phyloP scores from a whole-genome alignment of 108 stramenopile genomes.

The Cyclostephanos tholiformis region DNA sequence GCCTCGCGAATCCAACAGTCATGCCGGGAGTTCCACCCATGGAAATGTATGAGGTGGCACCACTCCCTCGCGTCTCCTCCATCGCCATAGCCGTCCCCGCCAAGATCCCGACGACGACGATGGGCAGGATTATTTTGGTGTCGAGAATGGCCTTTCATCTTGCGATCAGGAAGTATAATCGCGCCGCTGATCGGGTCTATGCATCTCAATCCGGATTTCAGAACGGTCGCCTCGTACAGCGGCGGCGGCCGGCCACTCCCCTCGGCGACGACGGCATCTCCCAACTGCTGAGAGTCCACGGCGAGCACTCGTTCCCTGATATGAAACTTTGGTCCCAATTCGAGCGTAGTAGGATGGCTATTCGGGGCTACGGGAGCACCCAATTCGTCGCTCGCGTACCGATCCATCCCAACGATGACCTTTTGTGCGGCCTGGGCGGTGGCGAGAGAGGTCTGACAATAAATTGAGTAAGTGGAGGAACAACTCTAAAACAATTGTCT shows the following conservation, averaged over 20 bases:
- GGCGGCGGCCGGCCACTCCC: slow-evolving; percentile 12
- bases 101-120: neutral
- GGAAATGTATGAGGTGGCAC: slow-evolving; percentile 55
- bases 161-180: slow-evolving; percentile 32
- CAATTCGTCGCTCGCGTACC: too few species aligned
- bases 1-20: slow-evolving; percentile 49
- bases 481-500: too few species aligned
- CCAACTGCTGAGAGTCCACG: slow-evolving; percentile 19
- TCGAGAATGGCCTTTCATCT: slow-evolving; percentile 32
- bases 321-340: slow-evolving; percentile 43
- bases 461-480: too few species aligned
- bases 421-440: too few species aligned
- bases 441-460: too few species aligned
- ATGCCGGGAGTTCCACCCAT: slow-evolving; percentile 57
- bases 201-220: slow-evolving; percentile 32
- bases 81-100: neutral
- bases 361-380: too few species aligned
- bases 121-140: slow-evolving; percentile 5
- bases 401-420: too few species aligned
- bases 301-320: slow-evolving; percentile 37
- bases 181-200: slow-evolving; percentile 33
- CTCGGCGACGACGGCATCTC: neutral
- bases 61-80: slow-evolving; percentile 34
- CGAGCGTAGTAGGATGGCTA: neutral
- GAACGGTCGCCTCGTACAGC: slow-evolving; percentile 38